phyloP scores from a whole-genome alignment of 768 basidiomycete genomes.

The Rhizopogon rudus region DNA sequence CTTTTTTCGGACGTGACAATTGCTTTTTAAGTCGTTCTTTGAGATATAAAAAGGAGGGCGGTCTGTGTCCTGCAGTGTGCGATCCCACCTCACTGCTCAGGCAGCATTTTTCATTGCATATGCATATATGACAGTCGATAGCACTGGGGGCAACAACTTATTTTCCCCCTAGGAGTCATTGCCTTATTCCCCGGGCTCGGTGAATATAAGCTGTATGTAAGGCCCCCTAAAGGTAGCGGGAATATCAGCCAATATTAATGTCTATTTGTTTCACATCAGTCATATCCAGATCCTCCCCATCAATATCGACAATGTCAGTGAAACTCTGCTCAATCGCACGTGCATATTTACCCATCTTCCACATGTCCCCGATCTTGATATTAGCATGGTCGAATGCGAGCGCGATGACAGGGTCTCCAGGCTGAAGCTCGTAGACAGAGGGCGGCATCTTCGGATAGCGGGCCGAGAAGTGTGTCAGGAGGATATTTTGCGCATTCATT shows the following conservation, averaged over 20 bases:
- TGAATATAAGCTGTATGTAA: no score
- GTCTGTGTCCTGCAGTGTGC: no score
- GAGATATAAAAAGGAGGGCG: no score
- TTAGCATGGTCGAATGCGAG: conserved; percentile 81
- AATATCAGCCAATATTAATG: conserved; percentile 1
- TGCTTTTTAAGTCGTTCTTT: no score
- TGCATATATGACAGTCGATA: no score
- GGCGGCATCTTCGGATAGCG: conserved; percentile 86
- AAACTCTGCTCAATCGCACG: conserved; percentile 64
- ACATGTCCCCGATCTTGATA: conserved; percentile 72
- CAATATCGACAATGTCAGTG: conserved; percentile 47
- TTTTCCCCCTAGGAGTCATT: no score
- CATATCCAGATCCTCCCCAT: conserved; percentile 25
- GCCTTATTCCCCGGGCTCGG: no score
- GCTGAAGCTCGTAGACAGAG: conserved; percentile 20
- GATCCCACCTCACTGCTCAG: no score
- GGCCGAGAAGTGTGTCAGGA: conserved; percentile 96
- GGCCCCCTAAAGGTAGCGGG: no score
- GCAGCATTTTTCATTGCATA: no score
- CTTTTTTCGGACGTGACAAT: no score
- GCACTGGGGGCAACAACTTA: no score
- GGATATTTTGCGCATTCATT: conserved; percentile 78
- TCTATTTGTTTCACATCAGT: conserved; percentile 10
- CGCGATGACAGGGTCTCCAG: conserved; percentile 47
- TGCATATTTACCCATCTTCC: conserved; percentile 79